These are phyloP conservation scores for Entomortierella beljakovae DNA, from an alignment of 192 early-diverging fungal species.

Conservation along the genomic window DNA sequence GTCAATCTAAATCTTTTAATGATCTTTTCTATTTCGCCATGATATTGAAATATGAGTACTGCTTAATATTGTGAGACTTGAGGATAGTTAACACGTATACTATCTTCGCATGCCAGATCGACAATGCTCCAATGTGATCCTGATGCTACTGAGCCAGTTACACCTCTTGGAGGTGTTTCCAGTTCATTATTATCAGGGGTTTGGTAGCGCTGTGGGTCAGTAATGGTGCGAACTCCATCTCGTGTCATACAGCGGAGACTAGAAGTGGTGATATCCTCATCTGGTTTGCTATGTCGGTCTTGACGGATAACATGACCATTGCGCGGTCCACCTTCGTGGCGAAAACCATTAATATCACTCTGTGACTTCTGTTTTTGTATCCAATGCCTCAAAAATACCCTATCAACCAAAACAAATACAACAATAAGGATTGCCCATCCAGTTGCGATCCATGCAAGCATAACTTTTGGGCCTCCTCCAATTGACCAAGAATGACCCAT, in stretches of 20 bases:
- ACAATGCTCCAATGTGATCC: conserved; percentile 28
- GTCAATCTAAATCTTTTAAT: conserved; percentile 1
- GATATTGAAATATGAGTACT: too few species aligned
- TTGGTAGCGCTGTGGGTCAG: neutral
- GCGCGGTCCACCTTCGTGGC: neutral
- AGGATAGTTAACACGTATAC: neutral
- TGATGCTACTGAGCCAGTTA: neutral
- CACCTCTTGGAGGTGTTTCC: neutral
- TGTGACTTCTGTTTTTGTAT: conserved; percentile 5
- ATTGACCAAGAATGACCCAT: conserved; percentile 33
- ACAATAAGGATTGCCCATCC: conserved; percentile 69
- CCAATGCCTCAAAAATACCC: conserved; percentile 41
- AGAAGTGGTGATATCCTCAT: neutral
- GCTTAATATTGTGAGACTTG: too few species aligned
- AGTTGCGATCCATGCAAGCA: conserved; percentile 61
- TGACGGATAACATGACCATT: neutral
- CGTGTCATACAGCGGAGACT: neutral
- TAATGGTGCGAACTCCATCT: neutral
- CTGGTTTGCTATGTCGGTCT: neutral
- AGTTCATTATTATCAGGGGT: neutral
- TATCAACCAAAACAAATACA: conserved; percentile 59
- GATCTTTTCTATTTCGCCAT: too few species aligned
- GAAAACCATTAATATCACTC: neutral
- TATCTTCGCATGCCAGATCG: conserved; percentile 1
- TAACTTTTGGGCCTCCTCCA: conserved; percentile 51